Evolutionary conservation across 768 basidiomycete genomes (phyloP).

Genomic region (Tylopilus sp.): DNA sequence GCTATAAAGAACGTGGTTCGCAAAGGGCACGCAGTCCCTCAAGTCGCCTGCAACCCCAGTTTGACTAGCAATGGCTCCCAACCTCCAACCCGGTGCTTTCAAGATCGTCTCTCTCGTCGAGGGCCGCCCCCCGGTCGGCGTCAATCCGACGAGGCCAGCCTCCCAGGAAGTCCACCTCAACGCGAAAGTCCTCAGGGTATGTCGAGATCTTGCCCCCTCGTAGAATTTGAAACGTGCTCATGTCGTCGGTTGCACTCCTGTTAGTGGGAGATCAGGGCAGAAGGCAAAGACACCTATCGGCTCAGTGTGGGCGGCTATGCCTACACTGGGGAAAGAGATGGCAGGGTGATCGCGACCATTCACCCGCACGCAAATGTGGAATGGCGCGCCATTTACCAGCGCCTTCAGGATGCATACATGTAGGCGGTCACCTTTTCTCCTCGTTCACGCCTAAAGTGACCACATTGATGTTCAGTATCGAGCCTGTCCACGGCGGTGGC

Average conservation of each 20-base stretch:
- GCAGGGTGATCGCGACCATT: background rate
- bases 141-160: background rate
- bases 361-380: background rate
- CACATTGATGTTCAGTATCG: background rate
- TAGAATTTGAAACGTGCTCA: background rate
- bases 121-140: background rate
- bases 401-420: background rate
- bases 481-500: background rate
- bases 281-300: background rate
- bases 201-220: background rate
- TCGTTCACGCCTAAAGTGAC: no score
- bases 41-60: background rate
- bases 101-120: background rate
- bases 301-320: background rate
- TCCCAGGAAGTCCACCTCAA: background rate
- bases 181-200: background rate
- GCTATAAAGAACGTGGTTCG: background rate
- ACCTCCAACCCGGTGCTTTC: accelerated
- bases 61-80: background rate
- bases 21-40: background rate
- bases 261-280: background rate
- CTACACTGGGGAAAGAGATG: background rate
- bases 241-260: background rate
- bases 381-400: background rate
- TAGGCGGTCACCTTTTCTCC: background rate